Percentiles rank a stretch among this genome's conserved stretches.
phyloP scores from a whole-genome alignment of 805 yeast species.

The Ogataea haglerorum region DNA sequence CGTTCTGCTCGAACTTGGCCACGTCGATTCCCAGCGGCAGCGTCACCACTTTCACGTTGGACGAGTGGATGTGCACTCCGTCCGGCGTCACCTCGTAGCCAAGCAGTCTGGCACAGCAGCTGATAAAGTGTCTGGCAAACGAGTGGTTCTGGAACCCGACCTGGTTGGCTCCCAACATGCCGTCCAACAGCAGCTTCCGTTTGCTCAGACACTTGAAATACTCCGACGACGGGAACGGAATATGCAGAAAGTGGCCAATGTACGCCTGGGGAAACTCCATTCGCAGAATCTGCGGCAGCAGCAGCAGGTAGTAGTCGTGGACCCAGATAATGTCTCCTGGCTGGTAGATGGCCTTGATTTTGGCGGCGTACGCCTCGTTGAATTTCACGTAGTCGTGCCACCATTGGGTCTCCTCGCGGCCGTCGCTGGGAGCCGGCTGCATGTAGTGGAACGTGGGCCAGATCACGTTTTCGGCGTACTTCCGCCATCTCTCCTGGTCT shows the following conservation, averaged over 20 bases:
- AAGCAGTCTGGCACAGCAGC: slow-evolving; percentile 82
- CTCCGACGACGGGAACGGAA: slow-evolving; percentile 95
- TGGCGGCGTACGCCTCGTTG: slow-evolving; percentile 86
- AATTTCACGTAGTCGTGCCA: slow-evolving; percentile 89
- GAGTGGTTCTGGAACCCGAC: slow-evolving; percentile 84
- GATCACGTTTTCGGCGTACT: slow-evolving; percentile 81
- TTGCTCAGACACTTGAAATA: slow-evolving; percentile 87
- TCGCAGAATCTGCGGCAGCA: slow-evolving; percentile 79
- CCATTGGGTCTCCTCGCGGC: slow-evolving; percentile 60
- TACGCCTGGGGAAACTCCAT: slow-evolving; percentile 70
- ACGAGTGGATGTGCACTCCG: slow-evolving; percentile 70
- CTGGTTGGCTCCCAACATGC: slow-evolving; percentile 85
- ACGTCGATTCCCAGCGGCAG: slow-evolving; percentile 91
- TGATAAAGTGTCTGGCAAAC: slow-evolving; percentile 85
- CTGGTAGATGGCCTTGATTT: slow-evolving; percentile 64
- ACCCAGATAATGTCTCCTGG: slow-evolving; percentile 93
- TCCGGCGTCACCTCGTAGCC: slow-evolving; percentile 71
- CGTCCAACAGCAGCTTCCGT: slow-evolving; percentile 78
- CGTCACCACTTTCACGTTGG: slow-evolving; percentile 67
- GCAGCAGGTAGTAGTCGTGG: slow-evolving; percentile 81
- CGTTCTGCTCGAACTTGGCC: slow-evolving; percentile 59
- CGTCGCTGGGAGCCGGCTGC: slow-evolving; percentile 69
- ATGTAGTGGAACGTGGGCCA: slow-evolving; percentile 98
- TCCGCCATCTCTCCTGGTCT: slow-evolving; percentile 81
- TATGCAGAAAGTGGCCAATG: slow-evolving; percentile 78